phyloP scores from a whole-genome alignment of 2,329 filamentous ascomycete species.

The Rachicladosporium sp. region DNA sequence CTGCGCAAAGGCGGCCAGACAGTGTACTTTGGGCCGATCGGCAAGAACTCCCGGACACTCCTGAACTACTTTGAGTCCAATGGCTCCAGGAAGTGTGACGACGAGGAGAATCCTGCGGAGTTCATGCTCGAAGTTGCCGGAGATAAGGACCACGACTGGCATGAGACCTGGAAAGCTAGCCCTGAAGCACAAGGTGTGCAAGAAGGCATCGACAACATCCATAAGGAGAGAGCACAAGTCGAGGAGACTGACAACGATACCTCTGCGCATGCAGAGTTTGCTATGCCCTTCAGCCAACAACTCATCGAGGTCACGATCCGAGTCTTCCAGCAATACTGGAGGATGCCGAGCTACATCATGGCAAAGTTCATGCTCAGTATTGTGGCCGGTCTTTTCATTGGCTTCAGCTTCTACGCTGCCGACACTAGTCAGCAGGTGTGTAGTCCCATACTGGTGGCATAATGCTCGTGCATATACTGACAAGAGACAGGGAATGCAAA shows the following conservation, averaged over 20 bases:
- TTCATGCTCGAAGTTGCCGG: conserved; percentile 39
- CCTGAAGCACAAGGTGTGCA: conserved; percentile 9
- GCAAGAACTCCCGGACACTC: conserved; percentile 28
- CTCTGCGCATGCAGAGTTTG: conserved; percentile 26
- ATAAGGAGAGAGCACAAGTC: conserved; percentile 23
- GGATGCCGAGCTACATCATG: conserved; percentile 35
- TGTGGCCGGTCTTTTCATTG: conserved; percentile 36
- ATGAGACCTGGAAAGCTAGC: conserved; percentile 32
- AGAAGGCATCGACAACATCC: conserved; percentile 31
- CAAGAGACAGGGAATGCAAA: conserved; percentile 27
- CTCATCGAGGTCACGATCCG: conserved; percentile 27
- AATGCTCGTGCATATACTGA: too few relatives aligned
- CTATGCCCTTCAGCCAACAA: conserved; percentile 28
- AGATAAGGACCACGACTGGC: conserved; percentile 34
- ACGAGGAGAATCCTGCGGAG: conserved; percentile 42
- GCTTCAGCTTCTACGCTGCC: conserved; percentile 33
- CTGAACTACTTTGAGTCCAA: conserved; percentile 41
- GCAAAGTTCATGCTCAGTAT: conserved; percentile 48
- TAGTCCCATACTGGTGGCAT: too few relatives aligned
- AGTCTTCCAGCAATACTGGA: conserved; percentile 35
- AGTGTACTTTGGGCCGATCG: conserved; percentile 52
- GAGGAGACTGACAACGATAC: conserved; percentile 29
- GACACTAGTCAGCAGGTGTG: conserved; percentile 20
- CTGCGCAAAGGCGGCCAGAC: conserved; percentile 54
- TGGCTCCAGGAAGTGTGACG: conserved; percentile 37